These are phyloP conservation scores for Astragalus glycyphyllos DNA, from an alignment of 306 rosid species.

Conservation along the genomic window DNA sequence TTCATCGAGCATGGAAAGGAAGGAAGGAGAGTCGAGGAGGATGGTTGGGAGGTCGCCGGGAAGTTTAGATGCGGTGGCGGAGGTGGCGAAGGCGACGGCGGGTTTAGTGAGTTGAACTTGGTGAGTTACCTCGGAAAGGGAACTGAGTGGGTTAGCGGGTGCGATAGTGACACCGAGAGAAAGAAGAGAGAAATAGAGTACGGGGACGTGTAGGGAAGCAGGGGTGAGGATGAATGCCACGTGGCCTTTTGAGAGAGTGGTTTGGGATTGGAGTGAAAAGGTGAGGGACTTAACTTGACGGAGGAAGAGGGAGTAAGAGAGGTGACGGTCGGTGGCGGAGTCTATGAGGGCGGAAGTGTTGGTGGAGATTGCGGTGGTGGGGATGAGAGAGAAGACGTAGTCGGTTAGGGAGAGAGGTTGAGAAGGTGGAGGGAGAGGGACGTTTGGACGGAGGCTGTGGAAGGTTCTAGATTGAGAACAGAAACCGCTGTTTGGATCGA, in stretches of 20 bases:
- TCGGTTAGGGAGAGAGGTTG: conserved; percentile 64
- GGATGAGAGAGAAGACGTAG: conserved; percentile 60
- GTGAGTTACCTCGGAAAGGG: conserved; percentile 67
- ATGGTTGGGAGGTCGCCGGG: conserved; percentile 43
- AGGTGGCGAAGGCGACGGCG: conserved; percentile 64
- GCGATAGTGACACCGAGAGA: conserved; percentile 69
- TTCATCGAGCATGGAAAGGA: conserved; percentile 59
- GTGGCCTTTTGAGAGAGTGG: conserved; percentile 64
- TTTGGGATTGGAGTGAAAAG: conserved; percentile 43
- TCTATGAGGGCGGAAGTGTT: conserved; percentile 60
- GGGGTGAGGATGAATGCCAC: conserved; percentile 80
- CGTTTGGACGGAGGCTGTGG: conserved; percentile 73
- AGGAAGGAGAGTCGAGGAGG: conserved; percentile 71
- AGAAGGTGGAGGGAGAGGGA: conserved; percentile 68
- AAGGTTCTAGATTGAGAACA: conserved; percentile 51
- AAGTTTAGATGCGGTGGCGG: conserved; percentile 43
- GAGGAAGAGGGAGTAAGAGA: conserved; percentile 63
- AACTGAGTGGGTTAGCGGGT: conserved; percentile 75
- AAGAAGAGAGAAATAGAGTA: conserved; percentile 74
- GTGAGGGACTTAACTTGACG: conserved; percentile 62
- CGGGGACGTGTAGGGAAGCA: conserved; percentile 68
- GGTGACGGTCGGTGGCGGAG: conserved; percentile 49
- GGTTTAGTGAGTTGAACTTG: conserved; percentile 63
- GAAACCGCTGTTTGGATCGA: conserved; percentile 68
- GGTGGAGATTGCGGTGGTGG: conserved; percentile 36